phyloP scores from a whole-genome alignment of 768 basidiomycete genomes.

The Hericium coralloides region DNA sequence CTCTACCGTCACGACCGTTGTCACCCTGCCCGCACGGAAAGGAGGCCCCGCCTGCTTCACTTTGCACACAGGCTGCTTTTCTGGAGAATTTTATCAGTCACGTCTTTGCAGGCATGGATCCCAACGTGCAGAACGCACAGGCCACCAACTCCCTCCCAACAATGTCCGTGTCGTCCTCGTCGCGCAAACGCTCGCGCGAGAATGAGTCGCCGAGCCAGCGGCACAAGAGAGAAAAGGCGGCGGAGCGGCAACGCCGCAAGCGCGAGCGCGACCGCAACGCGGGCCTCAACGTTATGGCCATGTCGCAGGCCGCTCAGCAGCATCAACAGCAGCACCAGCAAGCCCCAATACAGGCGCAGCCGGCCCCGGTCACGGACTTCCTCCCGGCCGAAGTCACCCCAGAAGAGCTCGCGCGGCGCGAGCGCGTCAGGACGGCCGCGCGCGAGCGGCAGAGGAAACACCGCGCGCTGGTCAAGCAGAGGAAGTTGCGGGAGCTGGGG shows the following conservation, averaged over 20 bases:
- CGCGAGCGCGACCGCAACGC: constrained; percentile 58
- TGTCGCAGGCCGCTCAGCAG: constrained; percentile 19
- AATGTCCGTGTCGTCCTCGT: constrained; percentile 15
- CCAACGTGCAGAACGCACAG: constrained; percentile 14
- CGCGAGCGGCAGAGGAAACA: constrained; percentile 80
- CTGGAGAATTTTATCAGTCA: no score
- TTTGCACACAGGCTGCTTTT: neutral
- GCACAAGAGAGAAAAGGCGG: constrained; percentile 78
- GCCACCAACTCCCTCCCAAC: constrained; percentile 7
- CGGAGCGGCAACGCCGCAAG: constrained; percentile 77
- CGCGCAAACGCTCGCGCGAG: constrained; percentile 54
- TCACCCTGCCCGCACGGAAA: constrained; percentile 19
- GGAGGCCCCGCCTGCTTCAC: constrained; percentile 1
- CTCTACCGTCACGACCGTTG: constrained; percentile 24
- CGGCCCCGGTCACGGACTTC: constrained; percentile 9
- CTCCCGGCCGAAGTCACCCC: constrained; percentile 35
- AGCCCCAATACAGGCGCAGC: constrained; percentile 12
- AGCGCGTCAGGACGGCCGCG: constrained; percentile 67
- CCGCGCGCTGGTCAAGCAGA: constrained; percentile 66
- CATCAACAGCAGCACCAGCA: constrained; percentile 15
- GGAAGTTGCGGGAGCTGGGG: constrained; percentile 76
- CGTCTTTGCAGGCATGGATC: constrained; percentile 4
- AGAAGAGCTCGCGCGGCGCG: constrained; percentile 60
- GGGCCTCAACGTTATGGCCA: constrained; percentile 16
- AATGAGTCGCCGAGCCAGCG: constrained; percentile 68